Conservation (phyloP, 2,329 filamentous ascomycete species). For the Talaromyces sp. region DNA sequence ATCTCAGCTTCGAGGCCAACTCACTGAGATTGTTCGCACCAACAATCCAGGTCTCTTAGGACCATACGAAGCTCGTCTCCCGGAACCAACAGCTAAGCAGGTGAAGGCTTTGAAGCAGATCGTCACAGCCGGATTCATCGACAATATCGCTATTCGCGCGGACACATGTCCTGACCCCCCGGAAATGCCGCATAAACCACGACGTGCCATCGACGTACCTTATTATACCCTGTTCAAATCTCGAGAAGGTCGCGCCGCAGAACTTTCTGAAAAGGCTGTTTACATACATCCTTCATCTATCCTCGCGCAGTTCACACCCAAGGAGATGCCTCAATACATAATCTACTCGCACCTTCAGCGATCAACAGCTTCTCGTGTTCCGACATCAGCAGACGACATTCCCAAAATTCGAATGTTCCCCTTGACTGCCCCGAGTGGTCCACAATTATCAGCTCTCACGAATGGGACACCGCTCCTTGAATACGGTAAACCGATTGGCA, state of each 20-base stretch:
- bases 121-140: slow-evolving; percentile 85
- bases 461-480: slow-evolving; percentile 79
- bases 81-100: slow-evolving; percentile 63
- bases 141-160: slow-evolving; percentile 87
- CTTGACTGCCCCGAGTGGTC: slow-evolving; percentile 72
- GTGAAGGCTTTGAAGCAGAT: slow-evolving; percentile 84
- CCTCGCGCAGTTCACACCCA: slow-evolving; percentile 64
- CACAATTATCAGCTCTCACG: slow-evolving; percentile 73
- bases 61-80: slow-evolving; percentile 49
- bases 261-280: slow-evolving; percentile 62
- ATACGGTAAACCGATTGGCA: slow-evolving; percentile 89
- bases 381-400: slow-evolving; percentile 47
- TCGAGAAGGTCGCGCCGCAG: slow-evolving; percentile 43
- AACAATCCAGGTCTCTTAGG: slow-evolving; percentile 58
- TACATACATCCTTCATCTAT: slow-evolving; percentile 85
- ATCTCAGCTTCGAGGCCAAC: slow-evolving; percentile 74
- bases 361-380: slow-evolving; percentile 51
- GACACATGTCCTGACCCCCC: slow-evolving; percentile 76
- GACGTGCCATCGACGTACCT: slow-evolving; percentile 84
- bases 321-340: slow-evolving; percentile 81
- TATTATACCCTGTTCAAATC: slow-evolving; percentile 82
- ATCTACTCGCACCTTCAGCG: slow-evolving; percentile 84
- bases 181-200: slow-evolving; percentile 65
- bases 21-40: slow-evolving; percentile 73
- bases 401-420: slow-evolving; percentile 84